Evolutionary conservation across 1,284 basidiomycete species (phyloP), one percentile per base, ranked within the genome.

Genomic region (Dichomitus squalens): DNA sequence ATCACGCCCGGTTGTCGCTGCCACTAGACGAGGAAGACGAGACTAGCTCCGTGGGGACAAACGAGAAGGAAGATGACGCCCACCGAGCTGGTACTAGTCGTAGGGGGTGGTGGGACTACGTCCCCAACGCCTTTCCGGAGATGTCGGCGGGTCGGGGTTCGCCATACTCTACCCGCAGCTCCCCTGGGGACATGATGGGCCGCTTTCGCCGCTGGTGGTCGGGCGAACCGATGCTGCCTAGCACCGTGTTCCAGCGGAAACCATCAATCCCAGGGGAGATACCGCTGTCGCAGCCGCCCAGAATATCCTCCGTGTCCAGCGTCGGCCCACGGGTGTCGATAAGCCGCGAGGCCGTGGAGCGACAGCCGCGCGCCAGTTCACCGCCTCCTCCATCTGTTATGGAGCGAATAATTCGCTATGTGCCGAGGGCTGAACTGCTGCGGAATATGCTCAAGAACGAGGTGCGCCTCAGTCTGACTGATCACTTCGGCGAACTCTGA

Each of bases 101-200:
- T 31, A 75, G 80, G 35, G 81, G 78, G 8, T 85, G 84, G 82
- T 84, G 83, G 82, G 81, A 85, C 63, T 81, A 82, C 53, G 72
- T 75, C 4, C 73, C 76, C 16, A 66, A 67, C 16, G 53, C 55
- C 8, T 52, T 49, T 27, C 50, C 36, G n/a, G 41, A 57, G 36
- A 52, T 48, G 23, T 27, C 47, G 38, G 33, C 38, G 33, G 18
- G 49, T 33, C 50, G 48, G 12, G 55, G 39, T 44, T 51, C 59
- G 31, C 44, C 48, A 9, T 40, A 44, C 18, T 33, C 61, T 20
- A 46, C 38, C 16, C 54, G 41, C 11, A 44, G 50, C n/a, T 35
- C 41, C 14, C 58, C 44, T 8, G 39, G 29, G 29, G 43, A 58
- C 18, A 27, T 64, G 40, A 35, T 38, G 11, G 49, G 52, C 29